phyloP scores from a whole-genome alignment of 495 filamentous ascomycete genomes.

The Copromyces sp. region DNA sequence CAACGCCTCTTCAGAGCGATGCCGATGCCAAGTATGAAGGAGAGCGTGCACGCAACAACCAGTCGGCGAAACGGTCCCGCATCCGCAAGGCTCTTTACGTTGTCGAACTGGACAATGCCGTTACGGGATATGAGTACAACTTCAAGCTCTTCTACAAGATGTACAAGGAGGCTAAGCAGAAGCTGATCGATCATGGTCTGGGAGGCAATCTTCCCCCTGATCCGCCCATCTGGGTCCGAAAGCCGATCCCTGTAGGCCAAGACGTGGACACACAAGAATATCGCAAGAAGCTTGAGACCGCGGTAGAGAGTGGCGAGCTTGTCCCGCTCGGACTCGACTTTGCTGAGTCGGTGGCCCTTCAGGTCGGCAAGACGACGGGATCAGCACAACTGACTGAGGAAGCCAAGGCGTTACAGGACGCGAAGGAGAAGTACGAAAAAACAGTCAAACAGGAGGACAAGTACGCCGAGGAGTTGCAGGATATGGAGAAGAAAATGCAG shows the following conservation, averaged over 20 bases:
- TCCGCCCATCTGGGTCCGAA: neutral
- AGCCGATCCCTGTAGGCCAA: neutral
- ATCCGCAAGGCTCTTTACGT: slow-evolving; percentile 1
- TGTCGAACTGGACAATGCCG: slow-evolving; percentile 4
- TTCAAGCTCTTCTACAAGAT: neutral
- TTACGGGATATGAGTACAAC: slow-evolving; percentile 1
- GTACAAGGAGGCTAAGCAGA: neutral
- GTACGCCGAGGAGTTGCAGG: neutral
- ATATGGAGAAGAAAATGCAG: neutral
- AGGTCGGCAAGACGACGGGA: neutral
- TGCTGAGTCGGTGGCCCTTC: neutral
- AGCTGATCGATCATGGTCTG: neutral
- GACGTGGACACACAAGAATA: neutral
- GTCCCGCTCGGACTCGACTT: neutral
- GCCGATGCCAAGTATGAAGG: neutral
- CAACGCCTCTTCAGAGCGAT: neutral
- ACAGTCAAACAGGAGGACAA: neutral
- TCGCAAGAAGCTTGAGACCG: neutral
- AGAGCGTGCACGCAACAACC: slow-evolving; percentile 2
- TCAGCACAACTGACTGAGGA: neutral
- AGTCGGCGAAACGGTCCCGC: slow-evolving; percentile 2
- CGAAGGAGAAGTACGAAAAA: neutral
- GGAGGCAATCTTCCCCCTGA: neutral
- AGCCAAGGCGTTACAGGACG: neutral
- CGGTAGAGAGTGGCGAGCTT: neutral